Percentiles rank a stretch among this genome's conserved stretches.
These are phyloP conservation scores for Arthromyces matolae DNA, from an alignment of 768 basidiomycete species.

Conservation along the genomic window DNA sequence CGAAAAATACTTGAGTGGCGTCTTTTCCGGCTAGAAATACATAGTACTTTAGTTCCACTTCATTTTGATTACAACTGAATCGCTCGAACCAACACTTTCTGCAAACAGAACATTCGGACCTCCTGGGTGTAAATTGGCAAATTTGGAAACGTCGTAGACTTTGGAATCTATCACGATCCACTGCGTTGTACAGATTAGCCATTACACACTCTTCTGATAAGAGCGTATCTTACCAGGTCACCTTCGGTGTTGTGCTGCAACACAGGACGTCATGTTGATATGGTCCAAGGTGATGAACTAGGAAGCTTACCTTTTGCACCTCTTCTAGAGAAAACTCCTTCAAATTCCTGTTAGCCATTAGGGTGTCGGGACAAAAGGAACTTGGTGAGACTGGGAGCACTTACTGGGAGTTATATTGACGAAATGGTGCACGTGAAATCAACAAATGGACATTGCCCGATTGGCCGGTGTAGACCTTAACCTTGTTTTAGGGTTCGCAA, in stretches of 20 bases:
- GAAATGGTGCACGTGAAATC: too few species aligned
- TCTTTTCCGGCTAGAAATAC: constrained; percentile 60
- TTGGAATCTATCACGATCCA: constrained; percentile 82
- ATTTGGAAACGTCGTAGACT: constrained; percentile 79
- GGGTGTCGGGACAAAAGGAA: too few species aligned
- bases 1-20: constrained; percentile 79
- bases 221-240: constrained; percentile 62
- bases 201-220: too few species aligned
- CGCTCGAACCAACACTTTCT: constrained; percentile 62
- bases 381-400: too few species aligned
- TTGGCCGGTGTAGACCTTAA: too few species aligned
- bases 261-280: not conserved
- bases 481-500: too few species aligned
- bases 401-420: too few species aligned
- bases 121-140: constrained; percentile 82
- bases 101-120: constrained; percentile 73
- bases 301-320: constrained; percentile 54
- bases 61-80: too few species aligned
- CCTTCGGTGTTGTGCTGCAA: constrained; percentile 82
- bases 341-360: constrained; percentile 12
- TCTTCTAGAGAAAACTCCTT: constrained; percentile 54
- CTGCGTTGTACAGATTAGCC: too few species aligned
- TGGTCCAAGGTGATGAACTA: not conserved
- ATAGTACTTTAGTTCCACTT: too few species aligned
- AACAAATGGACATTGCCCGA: too few species aligned